Conservation (phyloP, 1,284 basidiomycete species). For the Ceratobasidium sp. region DNA sequence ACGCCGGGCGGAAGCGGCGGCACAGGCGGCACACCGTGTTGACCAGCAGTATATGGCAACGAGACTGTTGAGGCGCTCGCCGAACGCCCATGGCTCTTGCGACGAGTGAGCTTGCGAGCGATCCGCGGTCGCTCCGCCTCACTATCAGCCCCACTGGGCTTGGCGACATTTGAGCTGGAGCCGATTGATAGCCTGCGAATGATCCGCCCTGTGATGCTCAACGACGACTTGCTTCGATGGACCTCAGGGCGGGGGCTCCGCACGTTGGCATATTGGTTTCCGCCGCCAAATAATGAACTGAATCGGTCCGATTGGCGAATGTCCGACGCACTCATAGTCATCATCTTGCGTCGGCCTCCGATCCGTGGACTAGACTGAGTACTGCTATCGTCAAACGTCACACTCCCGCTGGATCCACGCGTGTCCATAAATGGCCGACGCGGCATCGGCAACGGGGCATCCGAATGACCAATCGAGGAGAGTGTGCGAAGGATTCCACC, state of each 20-base stretch:
- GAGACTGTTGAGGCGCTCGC: background rate
- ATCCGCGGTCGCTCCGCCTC: slow-evolving; percentile 7
- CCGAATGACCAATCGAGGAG: slow-evolving; percentile 8
- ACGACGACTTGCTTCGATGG: slow-evolving; percentile 29
- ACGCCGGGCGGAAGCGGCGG: slow-evolving; percentile 25
- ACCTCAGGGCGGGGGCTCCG: background rate
- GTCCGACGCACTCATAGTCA: slow-evolving; percentile 33
- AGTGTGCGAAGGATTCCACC: slow-evolving; percentile 23
- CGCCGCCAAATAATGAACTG: background rate
- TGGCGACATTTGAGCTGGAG: background rate
- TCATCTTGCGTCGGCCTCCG: slow-evolving; percentile 23
- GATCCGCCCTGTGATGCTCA: slow-evolving; percentile 30
- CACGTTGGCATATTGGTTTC: background rate
- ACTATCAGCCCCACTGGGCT: background rate
- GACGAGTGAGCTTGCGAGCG: slow-evolving; percentile 16
- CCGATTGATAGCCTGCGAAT: slow-evolving; percentile 26
- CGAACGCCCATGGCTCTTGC: background rate
- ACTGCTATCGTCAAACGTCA: slow-evolving; percentile 35
- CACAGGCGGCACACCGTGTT: slow-evolving; percentile 14
- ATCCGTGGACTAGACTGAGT: slow-evolving; percentile 24
- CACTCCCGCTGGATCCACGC: slow-evolving; percentile 29
- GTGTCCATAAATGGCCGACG: slow-evolving; percentile 19
- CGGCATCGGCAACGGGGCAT: slow-evolving; percentile 21
- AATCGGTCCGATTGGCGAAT: background rate
- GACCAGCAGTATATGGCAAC: background rate